A percentile compares a stretch with the other conserved stretches of the same genome.
Conservation (phyloP, 2,329 filamentous ascomycete species). For the Huntiella savannae region DNA sequence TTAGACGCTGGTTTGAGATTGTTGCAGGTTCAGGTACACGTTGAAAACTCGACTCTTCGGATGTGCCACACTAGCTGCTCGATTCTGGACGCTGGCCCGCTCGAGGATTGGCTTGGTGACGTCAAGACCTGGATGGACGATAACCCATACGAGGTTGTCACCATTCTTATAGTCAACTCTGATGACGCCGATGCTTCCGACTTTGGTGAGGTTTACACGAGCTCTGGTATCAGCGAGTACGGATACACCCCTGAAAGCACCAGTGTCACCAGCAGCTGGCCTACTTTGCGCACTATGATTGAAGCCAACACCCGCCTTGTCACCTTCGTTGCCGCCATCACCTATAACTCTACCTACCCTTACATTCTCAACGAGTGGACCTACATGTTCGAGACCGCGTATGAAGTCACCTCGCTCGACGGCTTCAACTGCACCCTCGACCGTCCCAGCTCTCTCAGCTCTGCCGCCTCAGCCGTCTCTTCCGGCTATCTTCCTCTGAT, state of each 20-base stretch:
- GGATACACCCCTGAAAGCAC: conserved; percentile 36
- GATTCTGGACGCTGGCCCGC: conserved; percentile 48
- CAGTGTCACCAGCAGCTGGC: conserved; percentile 36
- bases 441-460: conserved; percentile 36
- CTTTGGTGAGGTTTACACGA: conserved; percentile 34
- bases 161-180: conserved; percentile 53
- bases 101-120: conserved; percentile 42
- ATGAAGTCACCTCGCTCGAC: conserved; percentile 38
- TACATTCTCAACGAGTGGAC: conserved; percentile 46
- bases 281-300: conserved; percentile 53
- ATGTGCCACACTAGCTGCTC: conserved; percentile 53
- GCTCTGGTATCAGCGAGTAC: conserved; percentile 40
- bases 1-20: conserved; percentile 53
- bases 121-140: conserved; percentile 51
- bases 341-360: conserved; percentile 24
- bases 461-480: conserved; percentile 32
- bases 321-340: conserved; percentile 44
- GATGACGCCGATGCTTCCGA: conserved; percentile 35
- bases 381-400: conserved; percentile 55
- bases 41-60: conserved; percentile 31
- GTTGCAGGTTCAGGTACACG: conserved; percentile 45
- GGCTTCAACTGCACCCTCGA: conserved; percentile 57
- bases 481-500: conserved; percentile 48
- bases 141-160: conserved; percentile 58
- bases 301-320: conserved; percentile 43